Conservation (phyloP, 805 yeast species). For the Ogataea siamensis region DNA sequence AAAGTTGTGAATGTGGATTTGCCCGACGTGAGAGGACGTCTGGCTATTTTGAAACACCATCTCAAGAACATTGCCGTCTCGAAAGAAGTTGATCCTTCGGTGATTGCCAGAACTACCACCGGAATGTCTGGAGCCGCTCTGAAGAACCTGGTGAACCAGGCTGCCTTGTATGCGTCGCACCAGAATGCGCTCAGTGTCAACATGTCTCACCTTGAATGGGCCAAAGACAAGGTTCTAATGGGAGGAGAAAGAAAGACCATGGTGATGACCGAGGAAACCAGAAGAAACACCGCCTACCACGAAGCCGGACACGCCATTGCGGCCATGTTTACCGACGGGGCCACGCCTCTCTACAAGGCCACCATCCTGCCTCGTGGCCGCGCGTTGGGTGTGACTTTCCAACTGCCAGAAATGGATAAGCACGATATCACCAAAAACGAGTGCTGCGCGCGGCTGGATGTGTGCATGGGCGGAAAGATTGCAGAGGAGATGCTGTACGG, state of each 20-base stretch:
- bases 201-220: constrained; percentile 96
- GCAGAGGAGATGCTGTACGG: constrained; percentile 96
- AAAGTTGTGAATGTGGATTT: constrained; percentile 91
- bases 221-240: constrained; percentile 94
- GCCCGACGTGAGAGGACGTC: constrained; percentile 97
- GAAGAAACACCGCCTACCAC: constrained; percentile 94
- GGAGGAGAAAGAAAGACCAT: constrained; percentile 98
- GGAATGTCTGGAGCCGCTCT: constrained; percentile 98
- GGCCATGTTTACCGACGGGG: constrained; percentile 93
- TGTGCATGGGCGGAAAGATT: constrained; percentile 98
- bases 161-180: constrained; percentile 96
- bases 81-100: constrained; percentile 79
- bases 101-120: constrained; percentile 95
- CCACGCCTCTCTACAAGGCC: constrained; percentile 94
- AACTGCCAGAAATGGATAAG: constrained; percentile 97
- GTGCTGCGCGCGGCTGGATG: constrained; percentile 89
- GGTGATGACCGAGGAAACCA: constrained; percentile 94
- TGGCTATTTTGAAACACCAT: constrained; percentile 88
- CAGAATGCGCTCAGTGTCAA: constrained; percentile 86
- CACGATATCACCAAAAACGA: constrained; percentile 88
- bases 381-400: constrained; percentile 96
- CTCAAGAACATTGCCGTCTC: constrained; percentile 87
- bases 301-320: constrained; percentile 99
- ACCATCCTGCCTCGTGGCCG: constrained; percentile 96
- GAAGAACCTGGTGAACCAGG: constrained; percentile 94